phyloP scores from a whole-genome alignment of 164 flowering plant genomes.

The Magnolia kwangsiensis region DNA sequence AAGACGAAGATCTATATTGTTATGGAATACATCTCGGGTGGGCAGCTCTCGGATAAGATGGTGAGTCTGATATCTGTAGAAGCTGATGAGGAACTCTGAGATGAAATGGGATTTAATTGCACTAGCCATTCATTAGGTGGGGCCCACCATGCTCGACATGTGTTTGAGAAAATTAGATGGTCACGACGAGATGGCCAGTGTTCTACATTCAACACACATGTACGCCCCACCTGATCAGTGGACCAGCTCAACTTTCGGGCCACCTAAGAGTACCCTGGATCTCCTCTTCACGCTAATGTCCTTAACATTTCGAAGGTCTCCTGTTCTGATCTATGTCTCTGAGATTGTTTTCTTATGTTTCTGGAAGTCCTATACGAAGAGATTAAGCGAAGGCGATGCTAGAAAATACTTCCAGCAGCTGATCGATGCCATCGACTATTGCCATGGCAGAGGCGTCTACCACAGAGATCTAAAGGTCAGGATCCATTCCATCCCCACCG shows the following conservation, averaged over 20 bases:
- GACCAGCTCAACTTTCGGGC: too few species aligned
- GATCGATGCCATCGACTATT: slow-evolving; percentile 79
- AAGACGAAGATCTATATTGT: slow-evolving; percentile 66
- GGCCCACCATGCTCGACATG: too few species aligned
- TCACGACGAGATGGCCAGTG: too few species aligned
- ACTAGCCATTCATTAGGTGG: too few species aligned
- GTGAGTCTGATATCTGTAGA: slow-evolving; percentile 27
- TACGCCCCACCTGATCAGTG: not conserved
- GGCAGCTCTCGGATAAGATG: slow-evolving; percentile 65
- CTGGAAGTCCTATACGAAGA: slow-evolving; percentile 43
- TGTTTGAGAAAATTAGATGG: too few species aligned
- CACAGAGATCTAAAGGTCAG: slow-evolving; percentile 89
- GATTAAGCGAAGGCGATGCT: slow-evolving; percentile 57
- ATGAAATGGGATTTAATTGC: too few species aligned
- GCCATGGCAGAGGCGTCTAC: slow-evolving; percentile 78
- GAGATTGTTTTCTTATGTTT: not conserved
- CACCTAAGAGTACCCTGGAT: too few species aligned
- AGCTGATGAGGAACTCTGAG: not conserved
- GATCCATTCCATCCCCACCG: not conserved
- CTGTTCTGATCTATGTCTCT: not conserved
- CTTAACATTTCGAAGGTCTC: too few species aligned
- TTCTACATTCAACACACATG: too few species aligned
- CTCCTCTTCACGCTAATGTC: too few species aligned
- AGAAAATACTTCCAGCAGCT: slow-evolving; percentile 82
- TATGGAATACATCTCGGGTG: slow-evolving; percentile 76